Base-by-base conservation (phyloP, 176 grass and related monocot species). In the Carex scoparia region DNA sequence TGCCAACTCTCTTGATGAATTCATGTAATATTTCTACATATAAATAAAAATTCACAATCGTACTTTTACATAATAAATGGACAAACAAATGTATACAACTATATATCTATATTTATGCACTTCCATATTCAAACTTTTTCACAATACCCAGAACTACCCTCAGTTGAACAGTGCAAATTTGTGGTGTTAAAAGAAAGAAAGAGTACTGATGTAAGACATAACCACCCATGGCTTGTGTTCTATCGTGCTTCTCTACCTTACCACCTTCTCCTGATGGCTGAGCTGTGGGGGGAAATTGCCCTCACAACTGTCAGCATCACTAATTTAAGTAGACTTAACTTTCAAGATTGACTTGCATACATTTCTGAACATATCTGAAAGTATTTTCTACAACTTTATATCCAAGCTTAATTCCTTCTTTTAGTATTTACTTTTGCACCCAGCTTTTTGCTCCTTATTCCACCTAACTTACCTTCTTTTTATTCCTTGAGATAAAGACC, bases 21-120 rank as follows among this genome's bases (percentile, higher is more conserved):
- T 92, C 91, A 99, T 99, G 84, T 99, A 99, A 85, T 95, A 99
- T 84, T 94, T 95, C 96, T 99, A 94, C 82, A 87, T 62, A 80
- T 23, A 86, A 66, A n/a, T 16, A 44, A 59, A 23, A 75, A 79
- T 57, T 14, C 19, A 57, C 69, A 80, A 80, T 80, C 12, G 2
- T 40, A 81, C 13, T 54, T 67, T 35, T 56, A 78, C 48, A 57
- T 78, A 78, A 10, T 15, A 18, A 56, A 57, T 57, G 33, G 51
- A 78, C 19, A 78, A 78, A 35, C 12, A 14, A 77, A 55, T 49
- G 44, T 49, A 77, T 77, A 32, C 27, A 56, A 77, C 46, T 30
- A 56, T 31, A 32, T 56, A 55, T 56, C 23, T 77, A 56, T 56
- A 77, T 53, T n/a, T 19, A 28, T 78, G 7, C 51, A 78, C 51